Conservation (phyloP, 805 yeast genomes). For the Hanseniaspora lindneri region DNA sequence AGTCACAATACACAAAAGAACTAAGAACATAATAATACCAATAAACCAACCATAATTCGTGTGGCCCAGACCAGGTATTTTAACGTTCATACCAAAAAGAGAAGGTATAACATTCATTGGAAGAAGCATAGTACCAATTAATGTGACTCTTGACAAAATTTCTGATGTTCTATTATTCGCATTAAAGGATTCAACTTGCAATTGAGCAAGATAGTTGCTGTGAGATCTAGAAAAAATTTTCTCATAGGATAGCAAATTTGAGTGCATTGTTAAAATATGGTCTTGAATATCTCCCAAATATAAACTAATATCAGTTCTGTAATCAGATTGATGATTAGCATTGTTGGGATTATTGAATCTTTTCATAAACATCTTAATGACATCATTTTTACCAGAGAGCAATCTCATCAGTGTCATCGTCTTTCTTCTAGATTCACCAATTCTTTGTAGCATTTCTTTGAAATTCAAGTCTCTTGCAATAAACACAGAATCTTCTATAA, state of each 20-base stretch:
- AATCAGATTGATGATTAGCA: slow-evolving; percentile 10
- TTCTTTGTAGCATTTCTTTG: slow-evolving; percentile 61
- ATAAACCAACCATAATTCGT: slow-evolving; percentile 49
- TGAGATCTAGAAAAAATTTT: slow-evolving; percentile 88
- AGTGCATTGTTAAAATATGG: slow-evolving; percentile 92
- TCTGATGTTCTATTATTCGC: slow-evolving; percentile 76
- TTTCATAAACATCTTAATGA: slow-evolving; percentile 89
- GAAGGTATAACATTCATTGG: slow-evolving; percentile 88
- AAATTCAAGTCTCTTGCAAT: slow-evolving; percentile 65
- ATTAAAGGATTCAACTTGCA: slow-evolving; percentile 84
- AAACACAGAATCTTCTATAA: slow-evolving; percentile 71
- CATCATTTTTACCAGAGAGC: slow-evolving; percentile 89
- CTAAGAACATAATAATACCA: slow-evolving; percentile 48
- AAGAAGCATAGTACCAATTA: slow-evolving; percentile 78
- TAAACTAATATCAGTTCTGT: slow-evolving; percentile 75
- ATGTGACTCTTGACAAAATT: slow-evolving; percentile 77
- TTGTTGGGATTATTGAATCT: slow-evolving; percentile 42
- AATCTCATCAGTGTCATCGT: slow-evolving; percentile 88
- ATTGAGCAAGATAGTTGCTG: slow-evolving; percentile 81
- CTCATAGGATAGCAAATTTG: slow-evolving; percentile 77
- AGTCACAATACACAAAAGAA: slow-evolving; percentile 33
- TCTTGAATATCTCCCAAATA: slow-evolving; percentile 94
- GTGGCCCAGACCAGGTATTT: slow-evolving; percentile 56
- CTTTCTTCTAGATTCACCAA: slow-evolving; percentile 80
- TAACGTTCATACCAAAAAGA: slow-evolving; percentile 90